Conservation (phyloP, 805 yeast genomes). For the Hagleromyces aurorensis region DNA sequence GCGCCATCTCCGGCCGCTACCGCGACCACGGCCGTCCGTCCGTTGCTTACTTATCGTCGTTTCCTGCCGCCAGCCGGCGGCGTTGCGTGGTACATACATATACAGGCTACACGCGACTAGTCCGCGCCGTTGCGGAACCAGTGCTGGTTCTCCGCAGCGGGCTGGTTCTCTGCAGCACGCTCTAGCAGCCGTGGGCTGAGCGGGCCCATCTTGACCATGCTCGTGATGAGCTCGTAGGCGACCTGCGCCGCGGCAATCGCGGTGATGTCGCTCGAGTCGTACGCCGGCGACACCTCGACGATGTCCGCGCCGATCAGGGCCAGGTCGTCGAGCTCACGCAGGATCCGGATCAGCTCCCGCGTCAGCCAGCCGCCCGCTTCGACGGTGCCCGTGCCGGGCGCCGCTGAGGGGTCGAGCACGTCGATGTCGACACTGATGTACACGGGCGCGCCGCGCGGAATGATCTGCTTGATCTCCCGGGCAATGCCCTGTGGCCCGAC, state of each 20-base stretch:
- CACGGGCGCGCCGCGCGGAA: conserved; percentile 60
- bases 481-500: conserved; percentile 57
- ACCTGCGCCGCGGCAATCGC: conserved; percentile 65
- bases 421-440: conserved; percentile 76
- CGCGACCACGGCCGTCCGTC: too few relatives aligned
- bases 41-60: too few relatives aligned
- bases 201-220: conserved; percentile 60
- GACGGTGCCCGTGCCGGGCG: conserved; percentile 76
- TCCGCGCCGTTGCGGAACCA: too few relatives aligned
- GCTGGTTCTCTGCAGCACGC: too few relatives aligned
- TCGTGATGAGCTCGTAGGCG: conserved; percentile 61
- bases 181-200: conserved; percentile 7
- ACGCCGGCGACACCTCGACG: conserved; percentile 66
- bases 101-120: too few relatives aligned
- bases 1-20: too few relatives aligned
- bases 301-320: conserved; percentile 67
- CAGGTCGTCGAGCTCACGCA: conserved; percentile 53
- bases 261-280: conserved; percentile 57
- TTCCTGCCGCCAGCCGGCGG: too few relatives aligned
- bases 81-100: too few relatives aligned
- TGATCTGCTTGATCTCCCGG: conserved; percentile 41
- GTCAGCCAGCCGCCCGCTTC: conserved; percentile 70
- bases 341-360: conserved; percentile 51
- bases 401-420: conserved; percentile 63
- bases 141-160: too few relatives aligned